These are phyloP conservation scores for Phytopythium kandeliae DNA, from an alignment of 352 stramenopile species.

Conservation along the genomic window DNA sequence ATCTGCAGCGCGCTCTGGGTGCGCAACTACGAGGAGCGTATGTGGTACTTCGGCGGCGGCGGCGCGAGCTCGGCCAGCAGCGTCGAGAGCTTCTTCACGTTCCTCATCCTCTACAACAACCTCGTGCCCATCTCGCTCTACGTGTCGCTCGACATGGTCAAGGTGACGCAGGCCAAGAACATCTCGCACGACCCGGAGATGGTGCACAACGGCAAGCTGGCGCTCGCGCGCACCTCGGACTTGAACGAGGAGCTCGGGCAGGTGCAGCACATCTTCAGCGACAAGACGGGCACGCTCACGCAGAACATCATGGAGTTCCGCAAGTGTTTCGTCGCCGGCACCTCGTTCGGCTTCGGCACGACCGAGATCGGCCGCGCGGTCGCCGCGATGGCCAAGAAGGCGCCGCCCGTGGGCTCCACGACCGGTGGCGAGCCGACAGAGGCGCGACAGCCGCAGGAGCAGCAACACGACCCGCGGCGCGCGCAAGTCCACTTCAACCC, in stretches of 20 bases:
- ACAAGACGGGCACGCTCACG: conserved; percentile 99
- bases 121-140: conserved; percentile 98
- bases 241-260: conserved; percentile 93
- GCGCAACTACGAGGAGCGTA: conserved; percentile 20
- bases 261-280: conserved; percentile 97
- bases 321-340: conserved; percentile 82
- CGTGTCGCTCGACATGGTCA: conserved; percentile 95
- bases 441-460: conserved; percentile 9
- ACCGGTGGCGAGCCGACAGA: not conserved
- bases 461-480: conserved; percentile 26
- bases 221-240: conserved; percentile 83
- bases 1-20: conserved; percentile 50
- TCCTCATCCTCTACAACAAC: conserved; percentile 95
- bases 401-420: not conserved
- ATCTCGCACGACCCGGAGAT: conserved; percentile 65
- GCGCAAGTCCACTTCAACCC: conserved; percentile 62
- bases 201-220: conserved; percentile 81
- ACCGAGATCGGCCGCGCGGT: conserved; percentile 71
- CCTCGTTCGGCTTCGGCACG: conserved; percentile 81
- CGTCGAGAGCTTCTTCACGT: conserved; percentile 90
- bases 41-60: conserved; percentile 45
- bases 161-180: conserved; percentile 73
- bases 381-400: conserved; percentile 33
- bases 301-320: conserved; percentile 98
- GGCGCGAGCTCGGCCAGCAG: conserved; percentile 12